Evolutionary conservation across 2,329 filamentous ascomycete genomes (phyloP).

Genomic region (Shiraia bambusicola): DNA sequence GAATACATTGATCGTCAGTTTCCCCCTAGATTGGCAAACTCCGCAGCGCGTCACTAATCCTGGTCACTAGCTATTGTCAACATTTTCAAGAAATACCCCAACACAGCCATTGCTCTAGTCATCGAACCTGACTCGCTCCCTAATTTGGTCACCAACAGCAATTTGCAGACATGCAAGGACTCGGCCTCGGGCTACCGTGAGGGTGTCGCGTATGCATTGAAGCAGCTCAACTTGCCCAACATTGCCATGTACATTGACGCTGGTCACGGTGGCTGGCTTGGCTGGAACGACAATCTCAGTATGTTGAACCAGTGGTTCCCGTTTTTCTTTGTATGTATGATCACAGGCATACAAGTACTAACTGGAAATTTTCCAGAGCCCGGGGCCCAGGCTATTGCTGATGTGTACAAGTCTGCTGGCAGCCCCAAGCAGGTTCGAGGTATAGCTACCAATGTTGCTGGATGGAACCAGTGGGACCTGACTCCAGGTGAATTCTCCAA

Average conservation of each 20-base stretch:
- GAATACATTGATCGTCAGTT: slow-evolving; percentile 54
- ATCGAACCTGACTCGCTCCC: slow-evolving; percentile 65
- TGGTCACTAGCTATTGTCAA: slow-evolving; percentile 49
- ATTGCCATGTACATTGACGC: slow-evolving; percentile 67
- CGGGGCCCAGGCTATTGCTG: slow-evolving; percentile 53
- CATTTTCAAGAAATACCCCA: slow-evolving; percentile 58
- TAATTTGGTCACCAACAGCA: slow-evolving; percentile 64
- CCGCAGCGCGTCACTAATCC: slow-evolving; percentile 2
- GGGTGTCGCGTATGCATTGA: slow-evolving; percentile 60
- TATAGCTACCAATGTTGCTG: slow-evolving; percentile 59
- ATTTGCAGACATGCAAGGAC: slow-evolving; percentile 57
- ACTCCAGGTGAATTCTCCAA: slow-evolving; percentile 43
- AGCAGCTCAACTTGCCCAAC: slow-evolving; percentile 61
- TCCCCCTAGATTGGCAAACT: neutral
- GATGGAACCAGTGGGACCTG: slow-evolving; percentile 59
- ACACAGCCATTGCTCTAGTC: slow-evolving; percentile 41
- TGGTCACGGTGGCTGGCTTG: slow-evolving; percentile 66
- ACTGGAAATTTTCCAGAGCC: slow-evolving; percentile 37
- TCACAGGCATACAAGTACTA: too few relatives aligned
- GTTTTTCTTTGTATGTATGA: neutral
- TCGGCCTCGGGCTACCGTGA: slow-evolving; percentile 60
- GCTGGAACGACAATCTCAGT: slow-evolving; percentile 62
- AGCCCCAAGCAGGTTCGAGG: slow-evolving; percentile 54
- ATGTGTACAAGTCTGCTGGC: slow-evolving; percentile 52
- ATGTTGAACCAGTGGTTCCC: slow-evolving; percentile 9